phyloP scores from a whole-genome alignment of 257 asterid species.

The Thymus mandschuricus region DNA sequence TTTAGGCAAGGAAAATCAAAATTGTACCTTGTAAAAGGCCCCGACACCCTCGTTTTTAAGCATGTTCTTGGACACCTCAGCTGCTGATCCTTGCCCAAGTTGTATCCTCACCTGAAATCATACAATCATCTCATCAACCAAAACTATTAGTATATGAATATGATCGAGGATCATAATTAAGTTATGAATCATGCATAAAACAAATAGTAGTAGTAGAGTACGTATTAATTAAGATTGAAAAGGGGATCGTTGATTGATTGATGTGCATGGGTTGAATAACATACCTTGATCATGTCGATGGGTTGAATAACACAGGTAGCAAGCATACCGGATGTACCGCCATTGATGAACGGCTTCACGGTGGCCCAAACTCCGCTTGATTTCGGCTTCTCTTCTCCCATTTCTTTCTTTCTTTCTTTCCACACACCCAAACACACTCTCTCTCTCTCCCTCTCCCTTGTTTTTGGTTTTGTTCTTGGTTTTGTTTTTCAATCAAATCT shows the following conservation, averaged over 20 bases:
- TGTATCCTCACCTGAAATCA: slow-evolving; percentile 85
- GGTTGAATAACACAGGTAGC: slow-evolving; percentile 98
- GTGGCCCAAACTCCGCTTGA: slow-evolving; percentile 82
- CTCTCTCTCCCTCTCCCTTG: no score
- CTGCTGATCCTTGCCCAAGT: slow-evolving; percentile 96
- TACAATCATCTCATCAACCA: no score
- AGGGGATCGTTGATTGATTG: no score
- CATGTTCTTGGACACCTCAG: slow-evolving; percentile 69
- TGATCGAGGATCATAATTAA: no score
- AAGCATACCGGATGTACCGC: slow-evolving; percentile 96
- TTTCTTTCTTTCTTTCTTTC: slow-evolving; percentile 39
- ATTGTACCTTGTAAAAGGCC: slow-evolving; percentile 81
- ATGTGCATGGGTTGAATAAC: not conserved
- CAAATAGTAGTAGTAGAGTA: no score
- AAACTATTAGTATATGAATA: no score
- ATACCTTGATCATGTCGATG: slow-evolving; percentile 95
- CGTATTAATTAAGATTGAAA: no score
- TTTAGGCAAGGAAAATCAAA: not conserved
- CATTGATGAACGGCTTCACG: slow-evolving; percentile 89
- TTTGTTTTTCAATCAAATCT: no score
- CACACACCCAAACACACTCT: not conserved
- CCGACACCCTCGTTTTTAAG: slow-evolving; percentile 81
- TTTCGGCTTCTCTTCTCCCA: slow-evolving; percentile 77
- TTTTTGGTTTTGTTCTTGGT: no score
- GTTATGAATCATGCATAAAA: no score